Percentiles rank a stretch among this genome's conserved stretches.
Conservation (phyloP, 2,329 filamentous ascomycete species). For the Fusarium chaquense region DNA sequence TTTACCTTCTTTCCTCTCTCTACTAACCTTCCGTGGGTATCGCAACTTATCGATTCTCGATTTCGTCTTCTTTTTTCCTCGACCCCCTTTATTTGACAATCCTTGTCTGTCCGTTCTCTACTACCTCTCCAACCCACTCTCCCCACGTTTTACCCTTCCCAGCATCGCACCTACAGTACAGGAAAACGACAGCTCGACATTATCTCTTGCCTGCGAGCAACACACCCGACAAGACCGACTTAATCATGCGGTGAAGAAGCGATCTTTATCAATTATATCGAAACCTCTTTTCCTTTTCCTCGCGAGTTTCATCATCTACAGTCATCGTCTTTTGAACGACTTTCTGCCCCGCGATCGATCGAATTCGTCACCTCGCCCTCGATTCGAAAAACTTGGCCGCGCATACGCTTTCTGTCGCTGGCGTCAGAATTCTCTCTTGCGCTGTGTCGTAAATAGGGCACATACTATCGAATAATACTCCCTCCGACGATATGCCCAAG, state of each 20-base stretch:
- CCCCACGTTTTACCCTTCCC: constrained; percentile 27
- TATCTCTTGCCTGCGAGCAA: constrained; percentile 14
- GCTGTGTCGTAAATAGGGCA: constrained; percentile 19
- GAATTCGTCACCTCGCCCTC: constrained; percentile 30
- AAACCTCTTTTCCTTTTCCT: constrained; percentile 9
- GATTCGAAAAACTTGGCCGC: constrained; percentile 22
- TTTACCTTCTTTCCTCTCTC: constrained; percentile 5
- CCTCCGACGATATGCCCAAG: constrained; percentile 42
- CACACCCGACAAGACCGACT: constrained; percentile 5
- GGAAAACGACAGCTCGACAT: constrained; percentile 30
- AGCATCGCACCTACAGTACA: constrained; percentile 11
- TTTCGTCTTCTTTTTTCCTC: background rate
- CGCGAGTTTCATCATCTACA: constrained; percentile 2
- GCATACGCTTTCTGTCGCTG: constrained; percentile 41
- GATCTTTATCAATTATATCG: constrained; percentile 11
- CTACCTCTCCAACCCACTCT: constrained; percentile 21
- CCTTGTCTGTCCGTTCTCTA: constrained; percentile 43
- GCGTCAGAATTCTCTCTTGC: constrained; percentile 34
- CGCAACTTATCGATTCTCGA: background rate
- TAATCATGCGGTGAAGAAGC: constrained; percentile 38
- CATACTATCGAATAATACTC: constrained; percentile 11
- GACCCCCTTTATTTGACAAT: constrained; percentile 39
- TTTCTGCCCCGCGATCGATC: constrained; percentile 31
- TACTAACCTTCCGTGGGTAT: background rate
- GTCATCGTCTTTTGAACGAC: constrained; percentile 12